Evolutionary conservation across 2,329 filamentous ascomycete genomes (phyloP).

Genomic region (Ceratocystiopsis brevicomis): DNA sequence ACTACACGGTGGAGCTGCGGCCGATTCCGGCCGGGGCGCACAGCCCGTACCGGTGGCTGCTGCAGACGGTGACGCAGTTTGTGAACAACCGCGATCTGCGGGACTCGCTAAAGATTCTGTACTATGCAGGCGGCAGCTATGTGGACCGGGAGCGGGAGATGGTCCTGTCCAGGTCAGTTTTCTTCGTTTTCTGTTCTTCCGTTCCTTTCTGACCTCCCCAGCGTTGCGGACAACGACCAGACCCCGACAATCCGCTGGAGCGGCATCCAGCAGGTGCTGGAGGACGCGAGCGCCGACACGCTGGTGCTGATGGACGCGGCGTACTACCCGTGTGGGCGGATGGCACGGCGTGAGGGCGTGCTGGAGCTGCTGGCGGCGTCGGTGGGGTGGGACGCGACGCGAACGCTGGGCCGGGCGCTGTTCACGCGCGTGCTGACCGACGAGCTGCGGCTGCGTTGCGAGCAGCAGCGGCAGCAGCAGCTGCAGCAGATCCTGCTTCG

Average conservation of each 20-base stretch:
- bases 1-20: constrained; percentile 28
- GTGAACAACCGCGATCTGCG: constrained; percentile 33
- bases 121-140: constrained; percentile 36
- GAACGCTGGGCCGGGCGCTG: constrained; percentile 27
- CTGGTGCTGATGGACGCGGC: constrained; percentile 40
- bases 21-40: constrained; percentile 27
- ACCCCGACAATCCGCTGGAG: constrained; percentile 30
- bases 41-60: constrained; percentile 35
- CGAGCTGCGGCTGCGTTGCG: constrained; percentile 18
- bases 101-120: constrained; percentile 38
- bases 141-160: constrained; percentile 37
- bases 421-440: constrained; percentile 34
- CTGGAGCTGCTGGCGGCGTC: constrained; percentile 38
- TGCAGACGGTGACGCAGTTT: constrained; percentile 31
- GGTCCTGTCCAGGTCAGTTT: constrained; percentile 21
- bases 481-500: constrained; percentile 24
- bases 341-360: constrained; percentile 32
- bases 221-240: too few species aligned
- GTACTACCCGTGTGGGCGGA: constrained; percentile 35
- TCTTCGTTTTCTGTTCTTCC: not conserved
- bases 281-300: constrained; percentile 35
- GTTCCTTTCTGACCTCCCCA: not conserved
- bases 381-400: constrained; percentile 31
- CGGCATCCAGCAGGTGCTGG: constrained; percentile 35
- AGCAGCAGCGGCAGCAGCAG: constrained; percentile 20